These are phyloP conservation scores for Phytophthora gonapodyides DNA, from an alignment of 352 stramenopile species.

Conservation along the genomic window DNA sequence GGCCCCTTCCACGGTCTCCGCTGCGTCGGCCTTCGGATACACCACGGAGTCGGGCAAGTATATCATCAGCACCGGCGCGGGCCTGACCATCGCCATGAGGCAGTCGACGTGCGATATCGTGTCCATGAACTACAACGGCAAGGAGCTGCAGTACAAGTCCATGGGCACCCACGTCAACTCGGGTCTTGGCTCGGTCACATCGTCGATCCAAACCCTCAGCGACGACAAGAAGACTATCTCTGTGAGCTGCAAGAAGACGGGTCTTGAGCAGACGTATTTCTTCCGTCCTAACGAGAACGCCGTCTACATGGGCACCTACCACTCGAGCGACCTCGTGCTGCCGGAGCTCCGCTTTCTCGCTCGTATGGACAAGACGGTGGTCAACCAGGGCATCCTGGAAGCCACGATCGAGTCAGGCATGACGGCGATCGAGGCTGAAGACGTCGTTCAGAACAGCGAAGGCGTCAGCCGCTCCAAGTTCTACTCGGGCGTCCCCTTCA, in stretches of 20 bases:
- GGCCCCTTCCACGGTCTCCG: slow-evolving; percentile 16
- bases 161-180: slow-evolving; percentile 52
- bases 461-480: slow-evolving; percentile 47
- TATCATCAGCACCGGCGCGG: slow-evolving; percentile 39
- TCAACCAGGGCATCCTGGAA: slow-evolving; percentile 37
- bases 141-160: slow-evolving; percentile 51
- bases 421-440: slow-evolving; percentile 45
- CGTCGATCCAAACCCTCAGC: slow-evolving; percentile 35
- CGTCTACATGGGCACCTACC: slow-evolving; percentile 57
- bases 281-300: slow-evolving; percentile 52
- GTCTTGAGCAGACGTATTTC: slow-evolving; percentile 55
- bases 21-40: slow-evolving; percentile 41
- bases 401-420: slow-evolving; percentile 42
- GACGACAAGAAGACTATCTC: slow-evolving; percentile 46
- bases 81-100: slow-evolving; percentile 44
- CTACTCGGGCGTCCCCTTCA: slow-evolving; percentile 44
- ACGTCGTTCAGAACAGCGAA: slow-evolving; percentile 40
- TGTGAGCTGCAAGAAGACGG: slow-evolving; percentile 37
- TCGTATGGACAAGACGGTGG: slow-evolving; percentile 38
- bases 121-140: slow-evolving; percentile 43
- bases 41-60: slow-evolving; percentile 41
- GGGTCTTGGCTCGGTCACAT: slow-evolving; percentile 39
- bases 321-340: slow-evolving; percentile 35
- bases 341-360: slow-evolving; percentile 57
- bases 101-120: slow-evolving; percentile 51